phyloP scores from a whole-genome alignment of 495 filamentous ascomycete genomes.

The Arthonia radiata region DNA sequence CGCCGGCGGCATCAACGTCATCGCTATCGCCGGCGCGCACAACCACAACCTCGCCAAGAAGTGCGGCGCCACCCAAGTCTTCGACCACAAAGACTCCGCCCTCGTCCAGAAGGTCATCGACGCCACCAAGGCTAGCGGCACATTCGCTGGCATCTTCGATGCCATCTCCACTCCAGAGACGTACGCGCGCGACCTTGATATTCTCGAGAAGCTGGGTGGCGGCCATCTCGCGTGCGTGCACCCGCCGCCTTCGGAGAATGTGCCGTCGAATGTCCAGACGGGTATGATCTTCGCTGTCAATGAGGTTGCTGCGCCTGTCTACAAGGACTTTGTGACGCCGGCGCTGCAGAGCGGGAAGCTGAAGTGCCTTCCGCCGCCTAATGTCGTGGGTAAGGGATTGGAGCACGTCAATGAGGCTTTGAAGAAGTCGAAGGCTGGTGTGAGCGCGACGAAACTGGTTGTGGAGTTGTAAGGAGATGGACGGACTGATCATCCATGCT shows the following conservation, averaged over 20 bases:
- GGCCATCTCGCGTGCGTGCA: slow-evolving; percentile 15
- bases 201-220: slow-evolving; percentile 14
- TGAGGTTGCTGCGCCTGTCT: slow-evolving; percentile 18
- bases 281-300: slow-evolving; percentile 24
- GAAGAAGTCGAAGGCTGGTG: not conserved
- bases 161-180: slow-evolving; percentile 15
- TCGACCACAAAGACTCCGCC: slow-evolving; percentile 12
- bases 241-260: slow-evolving; percentile 12
- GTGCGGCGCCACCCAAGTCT: slow-evolving; percentile 11
- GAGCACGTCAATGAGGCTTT: slow-evolving; percentile 10
- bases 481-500: no score
- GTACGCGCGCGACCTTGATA: slow-evolving; percentile 12
- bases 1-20: slow-evolving; percentile 8
- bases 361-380: slow-evolving; percentile 13
- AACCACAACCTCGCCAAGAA: slow-evolving; percentile 12
- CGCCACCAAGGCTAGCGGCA: slow-evolving; percentile 8
- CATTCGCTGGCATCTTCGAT: slow-evolving; percentile 19
- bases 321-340: slow-evolving; percentile 16
- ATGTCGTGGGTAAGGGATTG: slow-evolving; percentile 16
- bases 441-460: no score
- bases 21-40: slow-evolving; percentile 8
- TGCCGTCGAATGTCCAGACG: slow-evolving; percentile 16
- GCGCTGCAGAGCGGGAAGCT: slow-evolving; percentile 16
- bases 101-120: slow-evolving; percentile 14
- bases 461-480: no score